Percentiles rank a stretch among this genome's conserved stretches.
Evolutionary conservation across 2,329 filamentous ascomycete species (phyloP).

Genomic region (Aspergillus pseudoviridinutans): DNA sequence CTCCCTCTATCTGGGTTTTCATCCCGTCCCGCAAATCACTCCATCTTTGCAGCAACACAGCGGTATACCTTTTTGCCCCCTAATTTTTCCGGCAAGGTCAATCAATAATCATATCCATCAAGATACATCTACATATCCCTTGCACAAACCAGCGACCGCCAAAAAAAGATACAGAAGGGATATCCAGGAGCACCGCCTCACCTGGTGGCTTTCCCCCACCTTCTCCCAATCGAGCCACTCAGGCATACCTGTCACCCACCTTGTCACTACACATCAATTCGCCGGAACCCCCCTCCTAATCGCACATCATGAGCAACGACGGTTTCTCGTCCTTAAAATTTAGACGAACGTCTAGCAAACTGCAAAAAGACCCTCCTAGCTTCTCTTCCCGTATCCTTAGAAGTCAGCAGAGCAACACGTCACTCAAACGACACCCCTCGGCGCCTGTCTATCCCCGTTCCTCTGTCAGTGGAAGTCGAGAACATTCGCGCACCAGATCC

Average conservation of each 20-base stretch:
- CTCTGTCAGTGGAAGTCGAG: constrained; percentile 35
- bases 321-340: constrained; percentile 37
- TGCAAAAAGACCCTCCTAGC: constrained; percentile 44
- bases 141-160: constrained; percentile 7
- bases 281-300: constrained; percentile 2
- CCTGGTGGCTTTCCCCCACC: constrained; percentile 19
- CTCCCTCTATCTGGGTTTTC: constrained; percentile 19
- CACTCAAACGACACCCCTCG: constrained; percentile 46
- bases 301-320: constrained; percentile 35
- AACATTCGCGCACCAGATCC: constrained; percentile 44
- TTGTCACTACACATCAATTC: background rate
- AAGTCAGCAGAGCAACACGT: constrained; percentile 41
- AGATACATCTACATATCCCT: constrained; percentile 4
- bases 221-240: constrained; percentile 15
- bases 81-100: constrained; percentile 6
- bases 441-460: constrained; percentile 44
- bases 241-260: background rate
- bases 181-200: constrained; percentile 22
- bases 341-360: constrained; percentile 40
- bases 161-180: constrained; percentile 12
- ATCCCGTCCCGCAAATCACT: constrained; percentile 14
- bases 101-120: constrained; percentile 8
- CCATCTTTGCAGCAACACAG: constrained; percentile 7
- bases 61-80: constrained; percentile 1
- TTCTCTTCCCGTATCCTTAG: constrained; percentile 39